Base-by-base conservation (phyloP, 179 eudicot genomes). In the Sideroxylon spinosum region DNA sequence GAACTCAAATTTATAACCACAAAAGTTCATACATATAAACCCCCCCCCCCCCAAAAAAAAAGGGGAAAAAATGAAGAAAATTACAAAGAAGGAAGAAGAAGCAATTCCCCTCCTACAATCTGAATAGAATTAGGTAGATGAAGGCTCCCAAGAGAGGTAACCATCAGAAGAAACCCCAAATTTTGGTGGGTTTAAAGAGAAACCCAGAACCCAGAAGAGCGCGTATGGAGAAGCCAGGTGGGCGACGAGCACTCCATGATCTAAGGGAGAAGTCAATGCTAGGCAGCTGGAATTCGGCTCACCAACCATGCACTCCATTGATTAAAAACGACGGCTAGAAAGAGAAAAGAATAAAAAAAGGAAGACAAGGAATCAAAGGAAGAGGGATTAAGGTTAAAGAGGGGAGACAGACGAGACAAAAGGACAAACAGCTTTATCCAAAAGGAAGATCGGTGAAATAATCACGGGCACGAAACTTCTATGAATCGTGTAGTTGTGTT, bases 281-380 rank as follows among this genome's bases (percentile, higher is more conserved):
- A 32, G 78, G 84, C 86, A 81, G 88, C 84, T 85, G 86, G 84
- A 78, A 64, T 80, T 83, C 49, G 68, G 86, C 77, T 76, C 77
- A 83, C 84, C 88, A 78, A 85, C 71, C 72, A 44, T 26, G 70
- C 70, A 69, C 28, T 20, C 80, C 74, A 77, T 53, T 32, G 50
- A 25, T 22, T 56, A 67, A 29, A 37, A 11, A 61, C 2, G 23
- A 55, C 46, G 22, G 75, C 19, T n/a, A 49, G 49, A 73, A 26
- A 56, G 60, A 71, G n/a, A 19, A 17, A 11, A 26, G 44, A 73
- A n/a, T 4, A 53, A 26, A 52, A 46, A 23, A 52, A 49, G 16
- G 10, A 10, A 6, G 44, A 6, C 44, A 37, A 37, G 6, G 5
- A 37, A 37, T 37, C 44, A 37, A 37, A 37, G 44, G 44, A 37